Conservation (phyloP, 345 rosid species). For the Mercurialis annua region DNA sequence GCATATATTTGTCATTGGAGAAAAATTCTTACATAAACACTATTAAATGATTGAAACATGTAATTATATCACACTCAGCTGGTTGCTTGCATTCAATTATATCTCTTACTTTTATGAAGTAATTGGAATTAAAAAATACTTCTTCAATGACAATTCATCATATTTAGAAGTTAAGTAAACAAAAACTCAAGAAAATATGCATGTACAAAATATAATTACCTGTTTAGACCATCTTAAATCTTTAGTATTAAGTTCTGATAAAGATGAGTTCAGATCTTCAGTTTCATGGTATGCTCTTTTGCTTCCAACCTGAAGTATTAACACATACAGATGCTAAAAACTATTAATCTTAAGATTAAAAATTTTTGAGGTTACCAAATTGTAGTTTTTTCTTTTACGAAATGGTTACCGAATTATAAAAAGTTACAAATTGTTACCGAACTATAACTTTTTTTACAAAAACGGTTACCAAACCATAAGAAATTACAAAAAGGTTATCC, state of each 20-base stretch:
- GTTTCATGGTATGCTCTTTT: conserved; percentile 21
- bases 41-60: neutral
- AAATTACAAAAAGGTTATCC: neutral
- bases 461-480: no score
- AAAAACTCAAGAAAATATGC: neutral
- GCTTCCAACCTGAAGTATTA: conserved; percentile 29
- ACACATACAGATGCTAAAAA: no score
- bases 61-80: neutral
- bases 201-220: conserved; percentile 9
- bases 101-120: neutral
- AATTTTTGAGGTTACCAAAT: no score
- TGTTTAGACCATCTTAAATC: conserved; percentile 18
- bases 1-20: no score
- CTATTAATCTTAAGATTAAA: no score
- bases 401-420: no score
- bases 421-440: no score
- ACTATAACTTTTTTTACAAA: no score
- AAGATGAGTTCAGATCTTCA: conserved; percentile 27
- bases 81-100: neutral
- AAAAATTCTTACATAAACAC: no score
- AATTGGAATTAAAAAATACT: neutral
- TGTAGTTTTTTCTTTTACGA: no score
- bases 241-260: conserved; percentile 20
- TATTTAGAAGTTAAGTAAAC: neutral
- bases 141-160: neutral